These are phyloP conservation scores for Spinacia oleracea DNA, from an alignment of 179 eudicot genomes.

Conservation along the genomic window DNA sequence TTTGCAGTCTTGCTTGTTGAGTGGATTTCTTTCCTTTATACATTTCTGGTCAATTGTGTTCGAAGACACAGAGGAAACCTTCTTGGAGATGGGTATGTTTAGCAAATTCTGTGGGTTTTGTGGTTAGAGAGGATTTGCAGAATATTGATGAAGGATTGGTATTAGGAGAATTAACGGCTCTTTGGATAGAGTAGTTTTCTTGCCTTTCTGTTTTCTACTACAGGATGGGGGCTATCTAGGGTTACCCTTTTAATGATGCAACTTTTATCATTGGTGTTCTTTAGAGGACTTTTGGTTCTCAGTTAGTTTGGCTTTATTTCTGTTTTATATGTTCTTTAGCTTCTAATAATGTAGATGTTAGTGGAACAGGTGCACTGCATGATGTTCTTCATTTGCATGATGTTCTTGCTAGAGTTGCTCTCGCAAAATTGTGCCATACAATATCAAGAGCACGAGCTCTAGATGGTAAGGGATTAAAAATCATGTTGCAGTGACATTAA, in stretches of 20 bases:
- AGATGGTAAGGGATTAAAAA: constrained; percentile 56
- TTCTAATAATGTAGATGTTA: constrained; percentile 6
- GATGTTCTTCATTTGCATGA: constrained; percentile 97
- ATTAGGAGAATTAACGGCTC: neutral
- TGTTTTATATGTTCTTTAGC: neutral
- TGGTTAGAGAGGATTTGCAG: neutral
- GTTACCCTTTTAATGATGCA: neutral
- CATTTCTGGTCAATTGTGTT: neutral
- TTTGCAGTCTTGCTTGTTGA: neutral
- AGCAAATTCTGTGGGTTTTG: neutral
- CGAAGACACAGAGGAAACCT: neutral
- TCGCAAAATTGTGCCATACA: constrained; percentile 92
- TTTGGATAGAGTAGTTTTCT: neutral
- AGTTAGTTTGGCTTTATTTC: neutral
- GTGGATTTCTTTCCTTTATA: neutral
- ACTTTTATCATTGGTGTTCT: neutral
- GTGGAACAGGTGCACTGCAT: constrained; percentile 79
- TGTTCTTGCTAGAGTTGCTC: constrained; percentile 98
- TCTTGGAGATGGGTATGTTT: neutral
- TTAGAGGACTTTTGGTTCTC: neutral
- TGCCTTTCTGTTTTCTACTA: neutral
- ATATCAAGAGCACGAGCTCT: constrained; percentile 88
- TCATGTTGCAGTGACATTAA: neutral
- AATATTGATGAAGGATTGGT: neutral
- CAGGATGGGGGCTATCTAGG: neutral